These are phyloP conservation scores for Exophiala bonariae DNA, from an alignment of 2,329 filamentous ascomycete genomes.

Conservation along the genomic window DNA sequence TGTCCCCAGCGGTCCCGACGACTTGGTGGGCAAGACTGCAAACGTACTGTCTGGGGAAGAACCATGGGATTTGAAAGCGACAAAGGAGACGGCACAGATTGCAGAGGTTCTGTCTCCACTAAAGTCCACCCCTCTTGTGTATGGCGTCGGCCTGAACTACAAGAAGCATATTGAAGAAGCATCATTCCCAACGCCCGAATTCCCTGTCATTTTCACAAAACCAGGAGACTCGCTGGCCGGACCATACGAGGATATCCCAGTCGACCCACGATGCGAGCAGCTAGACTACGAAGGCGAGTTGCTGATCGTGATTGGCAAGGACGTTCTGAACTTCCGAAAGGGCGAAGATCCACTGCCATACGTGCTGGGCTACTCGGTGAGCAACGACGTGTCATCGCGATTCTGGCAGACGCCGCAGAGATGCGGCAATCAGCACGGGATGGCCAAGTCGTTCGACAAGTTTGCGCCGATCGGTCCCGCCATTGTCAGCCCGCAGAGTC, in stretches of 20 bases:
- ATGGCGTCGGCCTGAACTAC: constrained; percentile 3
- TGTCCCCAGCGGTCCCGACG: background rate
- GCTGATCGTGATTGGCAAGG: constrained; percentile 7
- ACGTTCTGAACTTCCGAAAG: constrained; percentile 5
- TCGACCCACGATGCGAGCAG: background rate
- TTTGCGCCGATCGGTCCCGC: constrained; percentile 45
- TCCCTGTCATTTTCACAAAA: constrained; percentile 36
- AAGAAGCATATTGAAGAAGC: constrained; percentile 1
- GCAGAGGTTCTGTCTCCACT: constrained; percentile 1
- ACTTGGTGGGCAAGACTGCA: background rate
- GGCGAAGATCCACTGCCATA: constrained; percentile 29
- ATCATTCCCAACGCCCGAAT: background rate
- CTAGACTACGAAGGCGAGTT: constrained; percentile 19
- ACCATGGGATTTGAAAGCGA: background rate
- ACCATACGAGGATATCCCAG: constrained; percentile 29
- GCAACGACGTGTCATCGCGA: constrained; percentile 41
- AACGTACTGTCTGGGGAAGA: background rate
- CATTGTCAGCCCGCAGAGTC: constrained; percentile 29
- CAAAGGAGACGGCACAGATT: background rate
- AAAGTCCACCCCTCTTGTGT: background rate
- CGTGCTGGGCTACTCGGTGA: constrained; percentile 39
- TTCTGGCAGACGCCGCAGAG: constrained; percentile 37
- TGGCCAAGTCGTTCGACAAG: constrained; percentile 39
- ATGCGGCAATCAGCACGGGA: constrained; percentile 34
- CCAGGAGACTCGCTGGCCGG: constrained; percentile 35